These are phyloP conservation scores for Fomitopsis pinicola DNA, from an alignment of 1,284 basidiomycete genomes.

Conservation along the genomic window DNA sequence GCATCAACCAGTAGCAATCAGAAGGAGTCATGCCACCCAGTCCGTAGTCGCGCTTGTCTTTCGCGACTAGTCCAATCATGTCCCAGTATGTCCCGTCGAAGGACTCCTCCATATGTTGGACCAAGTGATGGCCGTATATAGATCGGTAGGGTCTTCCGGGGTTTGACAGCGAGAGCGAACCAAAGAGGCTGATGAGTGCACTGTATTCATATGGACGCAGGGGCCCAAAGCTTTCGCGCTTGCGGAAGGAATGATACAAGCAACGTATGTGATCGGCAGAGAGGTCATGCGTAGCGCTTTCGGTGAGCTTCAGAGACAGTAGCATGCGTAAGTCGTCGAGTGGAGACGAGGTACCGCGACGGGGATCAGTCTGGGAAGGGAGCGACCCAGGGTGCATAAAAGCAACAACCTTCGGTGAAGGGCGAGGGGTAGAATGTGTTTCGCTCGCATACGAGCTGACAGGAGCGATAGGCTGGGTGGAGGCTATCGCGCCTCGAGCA, in stretches of 20 bases:
- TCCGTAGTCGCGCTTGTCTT: constrained; percentile 26
- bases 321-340: constrained; percentile 23
- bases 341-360: constrained; percentile 8
- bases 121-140: constrained; percentile 23
- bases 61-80: constrained; percentile 23
- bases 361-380: background rate
- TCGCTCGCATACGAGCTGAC: background rate
- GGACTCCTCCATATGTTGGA: constrained; percentile 16
- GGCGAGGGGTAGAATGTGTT: background rate
- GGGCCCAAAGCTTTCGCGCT: constrained; percentile 8
- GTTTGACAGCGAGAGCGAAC: constrained; percentile 34
- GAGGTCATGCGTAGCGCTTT: background rate
- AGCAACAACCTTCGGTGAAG: background rate
- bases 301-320: constrained; percentile 17
- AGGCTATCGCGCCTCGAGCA: background rate
- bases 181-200: constrained; percentile 38
- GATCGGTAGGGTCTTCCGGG: constrained; percentile 9
- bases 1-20: constrained; percentile 42
- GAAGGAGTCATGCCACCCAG: constrained; percentile 21
- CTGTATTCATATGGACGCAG: constrained; percentile 30
- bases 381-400: background rate
- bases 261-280: constrained; percentile 22
- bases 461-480: background rate
- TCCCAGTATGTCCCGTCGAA: constrained; percentile 30
- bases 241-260: constrained; percentile 27